Conservation (phyloP, 2,329 filamentous ascomycete genomes). For the Lachnellula arida region DNA sequence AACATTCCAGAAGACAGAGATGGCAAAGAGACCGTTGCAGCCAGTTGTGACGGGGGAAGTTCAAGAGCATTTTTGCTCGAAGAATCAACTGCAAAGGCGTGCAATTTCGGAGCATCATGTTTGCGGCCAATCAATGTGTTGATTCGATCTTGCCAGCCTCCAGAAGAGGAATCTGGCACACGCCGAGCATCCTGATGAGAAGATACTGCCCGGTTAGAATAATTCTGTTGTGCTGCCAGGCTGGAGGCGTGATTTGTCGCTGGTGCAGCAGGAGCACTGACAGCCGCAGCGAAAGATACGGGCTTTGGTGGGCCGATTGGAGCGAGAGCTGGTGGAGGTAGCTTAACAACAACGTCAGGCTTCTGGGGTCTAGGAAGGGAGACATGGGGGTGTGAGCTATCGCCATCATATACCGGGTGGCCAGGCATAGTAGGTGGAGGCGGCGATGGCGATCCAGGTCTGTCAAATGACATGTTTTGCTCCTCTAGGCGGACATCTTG, state of each 20-base stretch:
- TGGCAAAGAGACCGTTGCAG: constrained; percentile 69
- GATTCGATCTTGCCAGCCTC: constrained; percentile 76
- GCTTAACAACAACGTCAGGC: constrained; percentile 76
- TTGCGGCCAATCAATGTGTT: constrained; percentile 71
- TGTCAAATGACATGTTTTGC: constrained; percentile 33
- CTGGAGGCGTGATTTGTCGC: constrained; percentile 12
- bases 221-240: constrained; percentile 27
- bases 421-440: constrained; percentile 66
- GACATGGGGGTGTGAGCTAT: constrained; percentile 61
- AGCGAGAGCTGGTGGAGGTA: constrained; percentile 51
- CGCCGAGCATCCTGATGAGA: constrained; percentile 38
- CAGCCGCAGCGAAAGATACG: constrained; percentile 41
- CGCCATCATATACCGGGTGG: constrained; percentile 69
- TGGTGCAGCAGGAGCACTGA: constrained; percentile 31
- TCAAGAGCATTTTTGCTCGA: constrained; percentile 64
- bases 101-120: constrained; percentile 49
- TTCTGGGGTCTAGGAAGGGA: constrained; percentile 61
- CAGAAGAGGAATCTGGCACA: constrained; percentile 24
- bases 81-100: constrained; percentile 60
- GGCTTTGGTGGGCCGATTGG: constrained; percentile 40
- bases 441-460: constrained; percentile 55
- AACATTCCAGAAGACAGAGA: constrained; percentile 16
- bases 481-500: constrained; percentile 44
- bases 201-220: constrained; percentile 36
- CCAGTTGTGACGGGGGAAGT: constrained; percentile 40